Evolutionary conservation across 2,329 filamentous ascomycete genomes (phyloP).

Genomic region (Microsporum audouinii): DNA sequence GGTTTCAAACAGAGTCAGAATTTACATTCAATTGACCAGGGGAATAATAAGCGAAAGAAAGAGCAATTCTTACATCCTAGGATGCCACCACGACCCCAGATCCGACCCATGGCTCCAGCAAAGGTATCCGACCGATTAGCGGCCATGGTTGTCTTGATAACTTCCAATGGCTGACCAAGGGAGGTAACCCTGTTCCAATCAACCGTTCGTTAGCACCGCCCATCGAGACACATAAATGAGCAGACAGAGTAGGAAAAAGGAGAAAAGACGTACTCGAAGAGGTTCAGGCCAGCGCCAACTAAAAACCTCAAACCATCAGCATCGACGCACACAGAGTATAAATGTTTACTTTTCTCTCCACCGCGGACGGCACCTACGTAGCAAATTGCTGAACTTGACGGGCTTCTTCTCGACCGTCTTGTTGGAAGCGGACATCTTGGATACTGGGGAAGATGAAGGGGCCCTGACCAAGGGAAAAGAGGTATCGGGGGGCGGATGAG

Average conservation of each 20-base stretch:
- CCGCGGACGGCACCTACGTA: slow-evolving; percentile 44
- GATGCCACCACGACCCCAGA: slow-evolving; percentile 88
- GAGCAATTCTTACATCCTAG: slow-evolving; percentile 67
- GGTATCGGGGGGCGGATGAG: not conserved
- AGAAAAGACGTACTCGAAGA: slow-evolving; percentile 62
- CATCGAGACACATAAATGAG: not conserved
- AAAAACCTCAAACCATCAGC: slow-evolving; percentile 13
- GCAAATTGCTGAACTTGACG: slow-evolving; percentile 98
- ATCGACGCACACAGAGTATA: not conserved
- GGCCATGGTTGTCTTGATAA: slow-evolving; percentile 99
- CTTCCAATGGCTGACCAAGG: slow-evolving; percentile 78
- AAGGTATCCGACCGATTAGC: slow-evolving; percentile 89
- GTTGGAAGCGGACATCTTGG: slow-evolving; percentile 24
- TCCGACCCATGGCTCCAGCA: slow-evolving; percentile 63
- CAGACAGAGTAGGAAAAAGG: slow-evolving; percentile 18
- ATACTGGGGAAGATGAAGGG: slow-evolving; percentile 43
- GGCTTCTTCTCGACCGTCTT: slow-evolving; percentile 90
- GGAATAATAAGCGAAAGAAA: not conserved
- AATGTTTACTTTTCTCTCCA: not conserved
- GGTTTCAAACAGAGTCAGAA: not conserved
- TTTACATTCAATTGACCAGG: not conserved
- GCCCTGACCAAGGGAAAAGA: slow-evolving; percentile 93
- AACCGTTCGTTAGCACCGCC: not conserved
- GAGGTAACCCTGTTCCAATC: slow-evolving; percentile 46
- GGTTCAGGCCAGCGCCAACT: slow-evolving; percentile 83